Base-by-base conservation (phyloP, 108 stramenopile genomes). In the Cafeteria roenbergensis region DNA sequence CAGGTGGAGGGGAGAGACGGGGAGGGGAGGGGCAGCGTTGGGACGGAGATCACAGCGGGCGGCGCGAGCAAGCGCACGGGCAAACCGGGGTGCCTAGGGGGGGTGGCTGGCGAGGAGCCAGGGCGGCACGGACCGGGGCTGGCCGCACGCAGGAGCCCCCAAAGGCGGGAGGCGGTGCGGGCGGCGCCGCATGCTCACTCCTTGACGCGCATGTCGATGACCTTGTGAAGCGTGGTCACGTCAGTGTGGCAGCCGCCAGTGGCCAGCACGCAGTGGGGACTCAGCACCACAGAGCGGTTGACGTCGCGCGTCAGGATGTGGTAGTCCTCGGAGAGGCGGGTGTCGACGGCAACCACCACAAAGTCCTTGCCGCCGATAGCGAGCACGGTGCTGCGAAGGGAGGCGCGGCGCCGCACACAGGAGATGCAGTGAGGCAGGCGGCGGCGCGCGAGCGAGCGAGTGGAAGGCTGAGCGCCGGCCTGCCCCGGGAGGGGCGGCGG, bases 201-300 rank as follows among this genome's bases (percentile, higher is more conserved):
- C 30, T 17, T 34, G 24, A 61, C 32, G 35, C 77, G 61, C n/a
- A 66, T 88, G 69, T 93, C 89, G 35, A 97, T 80, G 24, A 89
- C 87, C 54, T 79, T 76, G 36, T 88, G 82, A 62, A 97, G 75
- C 51, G 92, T 90, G 70, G 90, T 89, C 54, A 97, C 85, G 78
- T 97, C 95, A 29, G 92, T 90, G 65, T 90, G 87, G 79, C 95
- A 93, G 24, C 95, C 95, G 26, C 90, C 90, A 58, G 87, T 88
- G 25, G 90, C 91, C 37, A 97, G 71, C 34, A 92, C 87, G 67
- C 87, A 88, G 48, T 88, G 84, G 52, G 70, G 72, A 0, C 90
- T 93, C 25, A 71, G 55, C 42, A 52, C 32, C 32, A 42, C 25
- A 17, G 62, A 38, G 57, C 78, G 94, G 74, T 79, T 76, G 51